These are phyloP conservation scores for Pinus tabuliformis DNA, from an alignment of 75 land plant genomes.

Conservation along the genomic window DNA sequence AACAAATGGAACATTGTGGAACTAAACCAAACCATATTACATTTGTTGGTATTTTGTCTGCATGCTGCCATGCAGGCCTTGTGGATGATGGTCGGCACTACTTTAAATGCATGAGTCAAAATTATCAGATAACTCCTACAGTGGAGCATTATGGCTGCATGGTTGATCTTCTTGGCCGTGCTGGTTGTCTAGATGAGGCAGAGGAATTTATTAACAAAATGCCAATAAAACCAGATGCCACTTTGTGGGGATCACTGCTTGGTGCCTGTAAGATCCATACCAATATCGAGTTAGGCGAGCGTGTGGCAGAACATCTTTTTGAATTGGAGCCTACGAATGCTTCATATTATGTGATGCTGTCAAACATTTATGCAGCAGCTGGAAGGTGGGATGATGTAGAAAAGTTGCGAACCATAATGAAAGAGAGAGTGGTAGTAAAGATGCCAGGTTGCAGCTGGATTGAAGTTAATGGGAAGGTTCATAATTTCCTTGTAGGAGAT, in stretches of 20 bases:
- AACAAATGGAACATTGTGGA: slow-evolving; percentile 31
- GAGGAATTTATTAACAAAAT: slow-evolving; percentile 28
- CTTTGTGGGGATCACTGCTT: slow-evolving; percentile 59
- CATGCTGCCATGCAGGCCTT: slow-evolving; percentile 52
- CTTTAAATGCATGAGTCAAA: slow-evolving; percentile 26
- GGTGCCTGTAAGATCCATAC: slow-evolving; percentile 40
- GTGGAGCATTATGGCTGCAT: slow-evolving; percentile 56
- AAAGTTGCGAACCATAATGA: too few relatives aligned
- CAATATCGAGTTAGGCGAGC: slow-evolving; percentile 45
- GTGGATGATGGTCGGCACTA: slow-evolving; percentile 33
- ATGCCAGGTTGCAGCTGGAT: too few relatives aligned
- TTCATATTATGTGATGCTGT: slow-evolving; percentile 16
- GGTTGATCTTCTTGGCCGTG: slow-evolving; percentile 45
- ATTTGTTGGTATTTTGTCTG: slow-evolving; percentile 37
- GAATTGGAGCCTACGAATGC: slow-evolving; percentile 50
- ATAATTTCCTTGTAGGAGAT: slow-evolving; percentile 28
- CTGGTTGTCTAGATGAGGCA: slow-evolving; percentile 41
- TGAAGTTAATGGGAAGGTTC: too few relatives aligned
- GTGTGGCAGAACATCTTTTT: slow-evolving; percentile 31
- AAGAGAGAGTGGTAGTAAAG: too few relatives aligned
- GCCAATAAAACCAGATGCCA: slow-evolving; percentile 44
- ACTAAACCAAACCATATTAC: slow-evolving; percentile 40
- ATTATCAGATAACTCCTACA: slow-evolving; percentile 29
- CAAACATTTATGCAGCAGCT: too few relatives aligned
- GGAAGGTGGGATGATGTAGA: too few relatives aligned